Evolutionary conservation across 2,329 filamentous ascomycete species (phyloP).

Genomic region (Penicillium occitanis): DNA sequence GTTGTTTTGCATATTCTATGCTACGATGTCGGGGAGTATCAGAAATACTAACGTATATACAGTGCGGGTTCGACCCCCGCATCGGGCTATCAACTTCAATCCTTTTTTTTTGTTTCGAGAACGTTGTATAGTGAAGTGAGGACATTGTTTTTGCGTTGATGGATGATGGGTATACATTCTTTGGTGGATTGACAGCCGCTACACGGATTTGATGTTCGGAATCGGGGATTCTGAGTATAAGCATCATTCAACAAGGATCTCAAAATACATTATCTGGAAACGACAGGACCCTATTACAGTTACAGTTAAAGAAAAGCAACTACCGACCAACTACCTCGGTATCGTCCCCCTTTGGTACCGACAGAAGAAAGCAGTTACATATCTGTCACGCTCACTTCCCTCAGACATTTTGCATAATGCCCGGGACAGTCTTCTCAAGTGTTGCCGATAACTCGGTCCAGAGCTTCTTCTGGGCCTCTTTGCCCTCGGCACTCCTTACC

Average conservation of each 20-base stretch:
- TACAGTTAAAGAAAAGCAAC: neutral
- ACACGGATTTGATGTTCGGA: too few species aligned
- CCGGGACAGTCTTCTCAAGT: constrained; percentile 5
- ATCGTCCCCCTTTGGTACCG: neutral
- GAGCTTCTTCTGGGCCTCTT: constrained; percentile 7
- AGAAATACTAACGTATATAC: neutral
- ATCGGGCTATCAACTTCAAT: neutral
- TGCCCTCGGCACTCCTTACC: constrained; percentile 4
- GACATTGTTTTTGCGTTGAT: neutral
- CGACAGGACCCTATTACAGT: too few species aligned
- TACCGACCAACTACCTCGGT: neutral
- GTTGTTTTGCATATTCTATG: neutral
- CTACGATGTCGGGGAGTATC: neutral
- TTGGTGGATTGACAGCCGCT: neutral
- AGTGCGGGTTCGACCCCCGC: constrained; percentile 10
- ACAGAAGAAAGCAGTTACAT: too few species aligned
- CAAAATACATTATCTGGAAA: neutral
- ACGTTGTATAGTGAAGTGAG: neutral
- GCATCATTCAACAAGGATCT: neutral
- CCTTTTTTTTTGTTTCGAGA: neutral
- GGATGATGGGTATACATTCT: neutral
- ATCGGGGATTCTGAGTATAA: neutral
- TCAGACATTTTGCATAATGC: constrained; percentile 4
- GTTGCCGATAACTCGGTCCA: constrained; percentile 4
- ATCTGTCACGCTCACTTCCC: neutral